Base-by-base conservation (phyloP, 2,329 filamentous ascomycete species). In the Helminthosporium solani region DNA sequence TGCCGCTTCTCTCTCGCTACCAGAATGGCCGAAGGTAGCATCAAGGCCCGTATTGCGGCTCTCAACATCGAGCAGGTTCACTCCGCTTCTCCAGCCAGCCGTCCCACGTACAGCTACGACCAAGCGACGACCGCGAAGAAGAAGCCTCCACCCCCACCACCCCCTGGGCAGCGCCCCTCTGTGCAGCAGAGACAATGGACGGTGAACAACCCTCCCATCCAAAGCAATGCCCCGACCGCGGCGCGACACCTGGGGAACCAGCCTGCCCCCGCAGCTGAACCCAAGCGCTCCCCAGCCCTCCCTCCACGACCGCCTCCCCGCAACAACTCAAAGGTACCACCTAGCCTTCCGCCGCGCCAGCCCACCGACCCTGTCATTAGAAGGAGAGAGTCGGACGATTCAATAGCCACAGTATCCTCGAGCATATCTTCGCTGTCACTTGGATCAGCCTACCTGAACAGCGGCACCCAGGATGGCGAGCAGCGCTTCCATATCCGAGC, bases 261-360 rank as follows among this genome's bases (percentile, higher is more conserved):
- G 54, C 73, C 73, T 12, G 61, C 40, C 42, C 52, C 40, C 23
- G 46, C 39, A 20, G 30, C 54, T 46, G 34, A 47, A 30, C 58
- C 62, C 15, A 60, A 50, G 11, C 38, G 60, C 14, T 62, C 57
- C 27, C 68, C 64, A 16, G 60, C 61, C 3, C 58, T 67, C 15
- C 65, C 66, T n/a, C 67, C 67, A 7, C 61, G 67, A 15, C 77
- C 76, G n/a, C 63, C 73, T n/a, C 67, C 81, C 16, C 79, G 79
- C 33, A 72, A 72, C 8, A 72, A 47, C 41, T 53, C 61, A 30
- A 55, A 62, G 36, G 51, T 49, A 28, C 61, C 70, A 7, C 74
- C 74, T n/a, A 63, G 67, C 34, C 59, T 77, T 33, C 74, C 75
- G 34, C 70, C 74, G 16, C 68, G 75, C 45, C 64, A 71, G 46